A percentile compares a stretch with the other conserved stretches of the same genome.
Evolutionary conservation across 352 stramenopile genomes (phyloP).

Genomic region (Phytophthora megakarya): DNA sequence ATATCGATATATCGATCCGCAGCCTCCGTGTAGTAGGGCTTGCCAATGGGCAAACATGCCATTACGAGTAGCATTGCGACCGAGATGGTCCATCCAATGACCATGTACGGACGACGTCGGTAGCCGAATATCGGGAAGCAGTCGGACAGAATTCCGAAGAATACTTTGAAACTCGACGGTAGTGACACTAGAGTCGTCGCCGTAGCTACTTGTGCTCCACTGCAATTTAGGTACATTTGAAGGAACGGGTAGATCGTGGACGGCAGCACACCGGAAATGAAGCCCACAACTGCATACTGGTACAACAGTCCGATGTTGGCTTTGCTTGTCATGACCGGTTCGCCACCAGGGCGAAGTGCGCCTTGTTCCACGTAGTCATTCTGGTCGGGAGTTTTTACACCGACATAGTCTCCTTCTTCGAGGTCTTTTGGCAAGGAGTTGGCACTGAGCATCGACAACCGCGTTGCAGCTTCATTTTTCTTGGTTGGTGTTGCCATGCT

Average conservation of each 20-base stretch:
- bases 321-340: constrained; percentile 35
- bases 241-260: constrained; percentile 48
- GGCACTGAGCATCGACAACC: constrained; percentile 32
- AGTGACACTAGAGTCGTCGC: constrained; percentile 46
- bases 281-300: constrained; percentile 47
- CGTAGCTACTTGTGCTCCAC: constrained; percentile 42
- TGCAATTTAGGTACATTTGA: constrained; percentile 49
- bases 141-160: constrained; percentile 61
- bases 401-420: constrained; percentile 29
- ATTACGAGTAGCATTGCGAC: constrained; percentile 51
- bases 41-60: constrained; percentile 39
- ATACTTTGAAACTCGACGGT: constrained; percentile 61
- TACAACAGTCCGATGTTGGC: constrained; percentile 42
- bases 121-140: constrained; percentile 59
- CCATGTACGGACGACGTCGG: constrained; percentile 57
- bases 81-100: constrained; percentile 53
- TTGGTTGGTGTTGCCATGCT: constrained; percentile 16
- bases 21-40: constrained; percentile 50
- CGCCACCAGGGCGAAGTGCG: constrained; percentile 44
- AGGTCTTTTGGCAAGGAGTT: constrained; percentile 27
- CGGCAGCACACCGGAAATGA: constrained; percentile 45
- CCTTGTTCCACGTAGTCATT: constrained; percentile 38
- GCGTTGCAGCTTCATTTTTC: constrained; percentile 17
- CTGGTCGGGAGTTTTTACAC: constrained; percentile 36
- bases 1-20: constrained; percentile 32